Base-by-base conservation (phyloP, 192 early-diverging fungal genomes). In the Coemansia asiatica region DNA sequence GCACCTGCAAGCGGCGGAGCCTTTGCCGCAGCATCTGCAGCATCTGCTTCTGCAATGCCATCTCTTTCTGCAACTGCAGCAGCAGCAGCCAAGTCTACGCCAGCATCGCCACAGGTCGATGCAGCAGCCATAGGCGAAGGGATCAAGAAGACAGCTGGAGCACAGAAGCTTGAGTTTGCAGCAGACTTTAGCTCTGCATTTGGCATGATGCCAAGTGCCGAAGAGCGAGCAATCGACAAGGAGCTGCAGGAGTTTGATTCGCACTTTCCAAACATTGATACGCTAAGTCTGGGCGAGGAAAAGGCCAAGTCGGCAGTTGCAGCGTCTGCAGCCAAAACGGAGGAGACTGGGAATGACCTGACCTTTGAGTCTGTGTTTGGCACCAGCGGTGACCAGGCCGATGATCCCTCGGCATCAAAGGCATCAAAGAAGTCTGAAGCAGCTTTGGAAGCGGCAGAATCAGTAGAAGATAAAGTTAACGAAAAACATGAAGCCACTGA, bases 311-410 rank as follows among this genome's bases (percentile, higher is more conserved):
- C 44, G 50, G 55, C 19, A 26, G 59, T 61, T n/a, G 66, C 55
- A 40, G 56, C 59, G 13, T 55, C 54, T 5, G 23, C 31, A n/a
- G 60, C 21, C 6, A 35, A 27, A 1, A 27, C 21, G n/a, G 51
- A 59, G 12, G 56, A 65, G 36, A n/a, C 44, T 19, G 63, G 58
- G 27, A 47, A 67, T 10, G 73, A 67, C 13, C 47, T 81, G 70
- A 81, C 79, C 4, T 81, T 81, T 58, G 79, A 81, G 56, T 75
- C 79, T 19, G 73, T 81, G 59, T 81, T 81, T 75, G 79, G 79
- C 4, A 13, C 60, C 33, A 40, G 22, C 2, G 47, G 1, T 4
- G 60, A 27, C 23, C 65, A 5, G 63, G 64, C 33, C 56, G 64
- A 26, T 54, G 46, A n/a, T 44, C 12, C 5, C 18, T 10, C 18